phyloP scores from a whole-genome alignment of 352 stramenopile species.

The Pythium monospermum region DNA sequence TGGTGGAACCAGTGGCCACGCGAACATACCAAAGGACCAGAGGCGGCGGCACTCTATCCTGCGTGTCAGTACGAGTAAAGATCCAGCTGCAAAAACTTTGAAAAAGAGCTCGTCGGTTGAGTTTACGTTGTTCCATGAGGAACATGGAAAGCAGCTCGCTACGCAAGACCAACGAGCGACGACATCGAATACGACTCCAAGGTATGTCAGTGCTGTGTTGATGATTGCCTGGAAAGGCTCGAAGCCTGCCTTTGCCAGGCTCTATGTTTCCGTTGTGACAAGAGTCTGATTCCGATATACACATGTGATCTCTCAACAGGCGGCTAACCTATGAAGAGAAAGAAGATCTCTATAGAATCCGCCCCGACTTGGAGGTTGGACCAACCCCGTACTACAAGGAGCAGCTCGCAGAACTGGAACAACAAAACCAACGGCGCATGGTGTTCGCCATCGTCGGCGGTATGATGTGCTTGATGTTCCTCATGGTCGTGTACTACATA shows the following conservation, averaged over 20 bases:
- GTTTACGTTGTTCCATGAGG: conserved; percentile 54
- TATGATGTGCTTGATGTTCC: conserved; percentile 55
- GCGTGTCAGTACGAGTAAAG: conserved; percentile 42
- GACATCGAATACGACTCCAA: conserved; percentile 32
- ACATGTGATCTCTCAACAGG: conserved; percentile 20
- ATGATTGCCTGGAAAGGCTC: too few relatives aligned
- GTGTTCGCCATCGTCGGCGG: conserved; percentile 74
- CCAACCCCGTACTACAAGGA: conserved; percentile 54
- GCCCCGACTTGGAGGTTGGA: conserved; percentile 75
- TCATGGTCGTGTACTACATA: conserved; percentile 72
- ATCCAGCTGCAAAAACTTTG: conserved; percentile 23
- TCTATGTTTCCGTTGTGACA: not conserved
- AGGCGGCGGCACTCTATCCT: conserved; percentile 48
- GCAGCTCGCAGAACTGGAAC: conserved; percentile 45
- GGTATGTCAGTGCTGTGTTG: conserved; percentile 24
- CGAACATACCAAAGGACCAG: conserved; percentile 3
- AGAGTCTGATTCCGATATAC: not conserved
- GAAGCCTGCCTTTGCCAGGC: too few relatives aligned
- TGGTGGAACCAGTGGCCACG: conserved; percentile 1
- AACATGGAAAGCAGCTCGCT: conserved; percentile 26
- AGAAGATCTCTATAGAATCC: conserved; percentile 74
- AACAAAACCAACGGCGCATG: conserved; percentile 56
- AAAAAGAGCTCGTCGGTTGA: conserved; percentile 71
- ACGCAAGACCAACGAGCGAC: conserved; percentile 26
- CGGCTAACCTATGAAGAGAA: conserved; percentile 77